phyloP scores from a whole-genome alignment of 2,329 filamentous ascomycete genomes.

The Aspergillus carbonarius region DNA sequence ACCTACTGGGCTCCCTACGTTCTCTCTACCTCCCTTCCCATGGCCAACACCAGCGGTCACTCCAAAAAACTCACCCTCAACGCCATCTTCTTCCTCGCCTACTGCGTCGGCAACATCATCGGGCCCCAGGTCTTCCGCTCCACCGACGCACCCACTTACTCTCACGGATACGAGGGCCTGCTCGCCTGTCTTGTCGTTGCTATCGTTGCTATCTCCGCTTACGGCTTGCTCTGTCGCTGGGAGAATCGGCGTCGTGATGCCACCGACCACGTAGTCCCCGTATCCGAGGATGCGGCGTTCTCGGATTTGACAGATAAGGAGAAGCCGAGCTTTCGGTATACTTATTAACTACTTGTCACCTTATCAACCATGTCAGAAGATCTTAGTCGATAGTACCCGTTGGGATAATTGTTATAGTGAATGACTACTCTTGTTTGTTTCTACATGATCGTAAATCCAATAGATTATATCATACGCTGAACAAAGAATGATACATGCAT shows the following conservation, averaged over 20 bases:
- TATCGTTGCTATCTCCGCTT: not conserved
- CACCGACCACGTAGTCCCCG: not conserved
- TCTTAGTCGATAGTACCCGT: not conserved
- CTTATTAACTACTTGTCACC: not conserved
- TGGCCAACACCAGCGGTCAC: constrained; percentile 6
- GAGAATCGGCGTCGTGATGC: not conserved
- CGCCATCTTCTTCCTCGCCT: constrained; percentile 5
- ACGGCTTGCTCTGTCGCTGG: not conserved
- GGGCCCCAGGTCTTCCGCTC: not conserved
- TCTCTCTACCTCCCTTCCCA: not conserved
- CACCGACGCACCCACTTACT: constrained; percentile 1
- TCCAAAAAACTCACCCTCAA: constrained; percentile 7
- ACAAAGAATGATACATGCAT: too few species aligned
- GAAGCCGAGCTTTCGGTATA: constrained; percentile 5
- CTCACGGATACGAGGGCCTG: not conserved
- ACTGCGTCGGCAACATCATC: not conserved
- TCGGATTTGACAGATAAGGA: constrained; percentile 7
- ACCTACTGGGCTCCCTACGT: constrained; percentile 3
- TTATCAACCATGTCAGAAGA: not conserved
- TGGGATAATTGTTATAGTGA: too few species aligned
- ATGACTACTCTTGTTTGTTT: too few species aligned
- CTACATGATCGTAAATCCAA: too few species aligned
- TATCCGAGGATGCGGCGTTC: not conserved
- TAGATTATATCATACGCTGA: too few species aligned
- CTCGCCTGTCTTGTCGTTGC: constrained; percentile 5